Percentiles rank a stretch among this genome's conserved stretches.
Conservation (phyloP, 768 basidiomycete species). For the Macrolepiota fuliginosa region DNA sequence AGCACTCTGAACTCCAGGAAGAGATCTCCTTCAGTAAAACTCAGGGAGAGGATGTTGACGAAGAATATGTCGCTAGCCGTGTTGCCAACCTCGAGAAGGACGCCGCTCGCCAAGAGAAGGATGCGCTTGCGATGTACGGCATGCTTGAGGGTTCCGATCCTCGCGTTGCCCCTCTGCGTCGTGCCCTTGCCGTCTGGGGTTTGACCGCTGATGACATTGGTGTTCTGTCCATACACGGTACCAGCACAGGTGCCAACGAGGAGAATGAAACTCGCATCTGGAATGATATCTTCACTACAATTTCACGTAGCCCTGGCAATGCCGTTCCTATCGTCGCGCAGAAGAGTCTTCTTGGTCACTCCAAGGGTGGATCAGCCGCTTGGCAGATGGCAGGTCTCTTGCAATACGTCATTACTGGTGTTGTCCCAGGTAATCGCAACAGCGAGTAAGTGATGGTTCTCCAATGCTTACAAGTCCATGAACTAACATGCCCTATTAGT, state of each 20-base stretch:
- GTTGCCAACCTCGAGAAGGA: slow-evolving; percentile 87
- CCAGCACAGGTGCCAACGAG: slow-evolving; percentile 88
- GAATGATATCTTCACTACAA: slow-evolving; percentile 90
- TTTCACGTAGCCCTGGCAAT: slow-evolving; percentile 90
- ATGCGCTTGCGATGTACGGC: slow-evolving; percentile 89
- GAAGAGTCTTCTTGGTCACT: slow-evolving; percentile 95
- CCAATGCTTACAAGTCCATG: not conserved
- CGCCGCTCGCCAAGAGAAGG: slow-evolving; percentile 88
- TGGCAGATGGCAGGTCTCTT: slow-evolving; percentile 95
- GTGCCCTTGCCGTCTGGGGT: slow-evolving; percentile 97
- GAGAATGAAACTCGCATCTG: slow-evolving; percentile 97
- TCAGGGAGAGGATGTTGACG: slow-evolving; percentile 48
- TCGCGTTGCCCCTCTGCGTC: slow-evolving; percentile 85
- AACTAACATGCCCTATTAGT: slow-evolving; percentile 34
- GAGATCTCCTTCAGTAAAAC: slow-evolving; percentile 66
- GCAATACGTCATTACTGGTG: slow-evolving; percentile 80
- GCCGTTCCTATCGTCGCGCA: slow-evolving; percentile 98
- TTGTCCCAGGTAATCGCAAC: slow-evolving; percentile 94
- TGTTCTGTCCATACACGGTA: slow-evolving; percentile 86
- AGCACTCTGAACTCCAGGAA: slow-evolving; percentile 79
- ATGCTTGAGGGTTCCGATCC: slow-evolving; percentile 91
- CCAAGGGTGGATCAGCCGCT: slow-evolving; percentile 98
- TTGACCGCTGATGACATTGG: slow-evolving; percentile 91
- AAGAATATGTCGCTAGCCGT: slow-evolving; percentile 73
- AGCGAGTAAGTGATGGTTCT: slow-evolving; percentile 69